phyloP scores from a whole-genome alignment of 2,329 filamentous ascomycete genomes.

The Aspergillus udagawae region DNA sequence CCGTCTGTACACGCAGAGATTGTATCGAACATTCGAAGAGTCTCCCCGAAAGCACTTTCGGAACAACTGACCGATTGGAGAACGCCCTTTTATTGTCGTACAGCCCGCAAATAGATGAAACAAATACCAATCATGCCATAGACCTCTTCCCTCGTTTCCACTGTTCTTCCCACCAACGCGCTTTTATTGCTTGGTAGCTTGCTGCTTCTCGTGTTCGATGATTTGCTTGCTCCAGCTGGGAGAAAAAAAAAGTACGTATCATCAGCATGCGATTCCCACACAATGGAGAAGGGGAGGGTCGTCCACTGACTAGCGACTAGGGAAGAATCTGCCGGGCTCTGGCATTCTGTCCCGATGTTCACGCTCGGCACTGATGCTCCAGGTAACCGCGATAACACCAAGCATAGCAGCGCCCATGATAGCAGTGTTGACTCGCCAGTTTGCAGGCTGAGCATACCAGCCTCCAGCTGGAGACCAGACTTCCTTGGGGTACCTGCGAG shows the following conservation, averaged over 20 bases:
- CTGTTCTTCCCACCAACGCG: slow-evolving; percentile 2
- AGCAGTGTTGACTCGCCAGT: slow-evolving; percentile 92
- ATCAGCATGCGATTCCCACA: slow-evolving; percentile 12
- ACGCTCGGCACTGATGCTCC: slow-evolving; percentile 68
- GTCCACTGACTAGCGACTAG: slow-evolving; percentile 71
- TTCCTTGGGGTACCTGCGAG: slow-evolving; percentile 85
- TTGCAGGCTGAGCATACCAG: slow-evolving; percentile 91
- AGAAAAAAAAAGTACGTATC: slow-evolving; percentile 5
- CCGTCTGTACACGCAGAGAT: slow-evolving; percentile 42
- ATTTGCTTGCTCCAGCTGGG: slow-evolving; percentile 69
- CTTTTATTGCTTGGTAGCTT: slow-evolving; percentile 41
- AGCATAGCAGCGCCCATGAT: slow-evolving; percentile 66
- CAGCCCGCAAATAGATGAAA: slow-evolving; percentile 34
- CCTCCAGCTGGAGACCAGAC: slow-evolving; percentile 98
- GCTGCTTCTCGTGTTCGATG: slow-evolving; percentile 59
- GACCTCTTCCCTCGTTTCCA: slow-evolving; percentile 14
- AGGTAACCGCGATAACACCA: slow-evolving; percentile 64
- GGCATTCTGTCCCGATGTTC: slow-evolving; percentile 73
- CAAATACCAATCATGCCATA: slow-evolving; percentile 25
- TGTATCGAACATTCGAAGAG: slow-evolving; percentile 38
- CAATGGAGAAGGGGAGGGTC: slow-evolving; percentile 3
- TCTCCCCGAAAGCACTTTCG: slow-evolving; percentile 34
- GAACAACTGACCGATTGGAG: slow-evolving; percentile 33
- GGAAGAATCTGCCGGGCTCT: slow-evolving; percentile 72
- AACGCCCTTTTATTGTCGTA: slow-evolving; percentile 38